A percentile compares a stretch with the other conserved stretches of the same genome.
These are phyloP conservation scores for Cyberlindnera mycetangii DNA, from an alignment of 805 yeast species.

Conservation along the genomic window DNA sequence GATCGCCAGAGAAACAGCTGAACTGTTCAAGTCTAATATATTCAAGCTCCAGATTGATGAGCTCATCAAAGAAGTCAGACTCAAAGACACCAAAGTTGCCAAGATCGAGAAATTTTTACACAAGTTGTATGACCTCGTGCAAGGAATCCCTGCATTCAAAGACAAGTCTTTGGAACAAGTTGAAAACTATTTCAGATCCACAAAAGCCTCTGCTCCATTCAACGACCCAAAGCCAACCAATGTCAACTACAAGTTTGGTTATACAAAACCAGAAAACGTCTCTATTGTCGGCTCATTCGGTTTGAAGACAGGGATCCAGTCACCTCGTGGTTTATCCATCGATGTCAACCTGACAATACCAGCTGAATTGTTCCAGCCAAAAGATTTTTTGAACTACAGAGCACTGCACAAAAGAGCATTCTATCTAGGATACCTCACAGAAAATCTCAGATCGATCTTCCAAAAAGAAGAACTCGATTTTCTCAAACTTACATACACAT, in stretches of 20 bases:
- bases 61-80: constrained; percentile 70
- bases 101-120: constrained; percentile 74
- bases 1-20: constrained; percentile 90
- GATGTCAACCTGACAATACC: constrained; percentile 90
- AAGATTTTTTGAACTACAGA: constrained; percentile 88
- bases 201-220: constrained; percentile 69
- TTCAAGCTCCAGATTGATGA: constrained; percentile 96
- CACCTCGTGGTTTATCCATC: constrained; percentile 59
- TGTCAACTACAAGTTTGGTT: constrained; percentile 69
- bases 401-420: constrained; percentile 88
- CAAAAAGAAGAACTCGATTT: constrained; percentile 50
- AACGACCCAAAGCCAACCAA: constrained; percentile 85
- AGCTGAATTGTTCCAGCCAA: constrained; percentile 63
- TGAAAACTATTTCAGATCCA: constrained; percentile 47
- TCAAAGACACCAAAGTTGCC: constrained; percentile 65
- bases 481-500: constrained; percentile 56
- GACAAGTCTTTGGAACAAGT: constrained; percentile 57
- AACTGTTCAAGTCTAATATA: constrained; percentile 89
- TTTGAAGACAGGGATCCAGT: constrained; percentile 71
- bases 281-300: constrained; percentile 89
- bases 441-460: constrained; percentile 52
- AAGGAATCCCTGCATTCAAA: constrained; percentile 56
- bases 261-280: constrained; percentile 65
- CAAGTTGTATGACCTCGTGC: constrained; percentile 64
- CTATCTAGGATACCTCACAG: constrained; percentile 76